Base-by-base conservation (phyloP, 2,329 filamentous ascomycete species). In the Neospermospora avenae region DNA sequence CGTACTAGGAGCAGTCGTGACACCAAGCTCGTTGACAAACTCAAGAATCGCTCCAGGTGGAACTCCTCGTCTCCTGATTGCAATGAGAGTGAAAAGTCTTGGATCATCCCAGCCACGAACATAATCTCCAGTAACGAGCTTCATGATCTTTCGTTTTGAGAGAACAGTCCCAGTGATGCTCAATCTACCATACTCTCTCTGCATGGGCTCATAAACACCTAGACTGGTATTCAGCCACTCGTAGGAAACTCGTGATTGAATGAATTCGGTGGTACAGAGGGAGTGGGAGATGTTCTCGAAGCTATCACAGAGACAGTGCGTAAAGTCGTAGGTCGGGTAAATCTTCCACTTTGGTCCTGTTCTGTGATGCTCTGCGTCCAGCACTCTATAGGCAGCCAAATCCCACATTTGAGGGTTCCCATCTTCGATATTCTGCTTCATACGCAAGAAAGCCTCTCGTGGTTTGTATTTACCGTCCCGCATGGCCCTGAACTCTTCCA, bases 371-470 rank as follows among this genome's bases (percentile, higher is more conserved):
- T 84, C 77, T 44, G 90, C 86, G 69, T 88, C 84, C 63, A 91
- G 82, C 58, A 98, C 87, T 62, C 93, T 86, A 75, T 96, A 98
- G 16, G 93, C 93, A 1, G 90, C 90, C 57, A 96, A 77, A 79
- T 98, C 93, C 93, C 93, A 97, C 90, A 96, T 93, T 75, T 96
- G 91, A 6, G 93, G 92, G 73, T 97, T 97, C 31, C 88, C 87
- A 68, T 88, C 87, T 54, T 84, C 84, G 64, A 91, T 90, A 65
- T 91, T 84, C 80, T 96, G 91, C 79, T 96, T 96, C 93, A 98
- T 97, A 63, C 93, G 87, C 56, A 98, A 78, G 69, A 91, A 89
- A 1, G 91, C 93, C 73, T 91, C 87, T 69, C 86, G 85, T 0
- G 91, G 87, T 73, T 89, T 87, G 76, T 97, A 97, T 75, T 93